Evolutionary conservation across 2,329 filamentous ascomycete species (phyloP).

Genomic region (Botrytis hyacinthi): DNA sequence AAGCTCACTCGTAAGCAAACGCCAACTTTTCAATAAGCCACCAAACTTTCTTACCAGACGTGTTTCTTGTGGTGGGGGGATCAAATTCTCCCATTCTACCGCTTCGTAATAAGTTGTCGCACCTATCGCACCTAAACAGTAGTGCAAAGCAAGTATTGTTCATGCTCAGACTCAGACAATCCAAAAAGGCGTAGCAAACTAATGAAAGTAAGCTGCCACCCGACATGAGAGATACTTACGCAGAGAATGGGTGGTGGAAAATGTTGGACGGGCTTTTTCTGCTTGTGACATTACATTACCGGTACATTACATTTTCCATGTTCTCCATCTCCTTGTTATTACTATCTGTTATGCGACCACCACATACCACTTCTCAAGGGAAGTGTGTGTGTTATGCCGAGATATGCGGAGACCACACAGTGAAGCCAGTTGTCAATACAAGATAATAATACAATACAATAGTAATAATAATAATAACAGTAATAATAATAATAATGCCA

Average conservation of each 20-base stretch:
- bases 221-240: not conserved
- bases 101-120: not conserved
- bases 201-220: conserved; percentile 13
- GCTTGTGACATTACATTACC: not conserved
- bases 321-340: not conserved
- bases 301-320: not conserved
- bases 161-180: conserved; percentile 6
- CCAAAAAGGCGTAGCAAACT: not conserved
- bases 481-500: no score
- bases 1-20: not conserved
- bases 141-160: not conserved
- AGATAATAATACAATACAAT: not conserved
- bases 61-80: not conserved
- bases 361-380: not conserved
- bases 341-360: not conserved
- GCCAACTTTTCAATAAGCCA: not conserved
- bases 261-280: conserved; percentile 4
- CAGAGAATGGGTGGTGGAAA: conserved; percentile 2
- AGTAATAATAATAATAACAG: no score
- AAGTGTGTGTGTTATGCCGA: not conserved
- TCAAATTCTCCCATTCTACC: not conserved
- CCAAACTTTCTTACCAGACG: not conserved
- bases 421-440: conserved; percentile 2
- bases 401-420: conserved; percentile 6
- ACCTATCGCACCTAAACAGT: not conserved